These are phyloP conservation scores for Coemansia sp. DNA, from an alignment of 192 early-diverging fungal species.

Conservation along the genomic window DNA sequence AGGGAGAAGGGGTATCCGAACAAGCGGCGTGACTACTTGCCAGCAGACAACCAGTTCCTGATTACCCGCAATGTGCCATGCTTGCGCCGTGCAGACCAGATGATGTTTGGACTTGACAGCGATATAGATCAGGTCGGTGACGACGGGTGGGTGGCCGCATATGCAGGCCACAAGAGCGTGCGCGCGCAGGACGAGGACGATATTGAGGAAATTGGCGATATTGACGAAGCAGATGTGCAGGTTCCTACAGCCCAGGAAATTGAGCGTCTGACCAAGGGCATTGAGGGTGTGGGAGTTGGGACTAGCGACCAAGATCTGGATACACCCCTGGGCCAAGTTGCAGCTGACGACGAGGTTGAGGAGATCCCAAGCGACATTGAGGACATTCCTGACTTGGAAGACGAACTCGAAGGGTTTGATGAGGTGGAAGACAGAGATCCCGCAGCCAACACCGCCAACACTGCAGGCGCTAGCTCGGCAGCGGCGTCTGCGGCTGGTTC, in stretches of 20 bases:
- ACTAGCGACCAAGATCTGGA: conserved; percentile 45
- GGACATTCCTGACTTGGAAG: conserved; percentile 90
- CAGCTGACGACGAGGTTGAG: conserved; percentile 58
- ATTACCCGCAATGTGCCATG: conserved; percentile 95
- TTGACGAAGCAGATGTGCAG: conserved; percentile 38
- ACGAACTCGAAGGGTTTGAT: conserved; percentile 61
- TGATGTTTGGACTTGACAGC: conserved; percentile 38
- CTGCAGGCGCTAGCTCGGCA: conserved; percentile 4
- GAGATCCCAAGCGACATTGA: conserved; percentile 80
- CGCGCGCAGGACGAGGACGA: conserved; percentile 45
- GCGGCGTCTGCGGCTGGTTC: conserved; percentile 4
- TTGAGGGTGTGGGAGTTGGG: conserved; percentile 60
- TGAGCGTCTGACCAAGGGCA: conserved; percentile 62
- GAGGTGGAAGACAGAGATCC: conserved; percentile 81
- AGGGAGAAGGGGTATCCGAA: conserved; percentile 61
- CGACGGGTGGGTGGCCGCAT: conserved; percentile 84
- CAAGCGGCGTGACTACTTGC: conserved; percentile 83
- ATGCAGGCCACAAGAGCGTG: conserved; percentile 55
- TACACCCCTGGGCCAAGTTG: conserved; percentile 46
- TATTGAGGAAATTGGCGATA: conserved; percentile 59
- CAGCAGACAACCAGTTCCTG: conserved; percentile 88
- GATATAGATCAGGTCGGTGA: conserved; percentile 64
- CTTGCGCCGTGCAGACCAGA: conserved; percentile 67
- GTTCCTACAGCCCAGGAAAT: conserved; percentile 48
- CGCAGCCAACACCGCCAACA: conserved; percentile 63